Percentiles rank a stretch among this genome's conserved stretches.
phyloP scores from a whole-genome alignment of 2,329 filamentous ascomycete species.

The Cordyceps fumosorosea region DNA sequence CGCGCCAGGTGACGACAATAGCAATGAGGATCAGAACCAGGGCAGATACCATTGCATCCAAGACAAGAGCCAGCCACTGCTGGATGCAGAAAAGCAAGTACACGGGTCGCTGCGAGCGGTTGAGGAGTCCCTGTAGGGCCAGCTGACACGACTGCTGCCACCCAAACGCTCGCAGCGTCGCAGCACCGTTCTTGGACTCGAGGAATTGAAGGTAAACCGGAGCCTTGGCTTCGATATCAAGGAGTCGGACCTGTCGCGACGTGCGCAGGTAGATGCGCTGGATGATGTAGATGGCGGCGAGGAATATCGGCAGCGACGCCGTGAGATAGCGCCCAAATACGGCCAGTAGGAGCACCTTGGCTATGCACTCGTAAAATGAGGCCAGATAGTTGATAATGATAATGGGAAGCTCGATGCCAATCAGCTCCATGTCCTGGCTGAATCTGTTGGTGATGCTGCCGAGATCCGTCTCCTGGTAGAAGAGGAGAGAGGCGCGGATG shows the following conservation, averaged over 20 bases:
- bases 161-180: conserved; percentile 29
- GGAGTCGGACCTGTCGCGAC: conserved; percentile 24
- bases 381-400: conserved; percentile 15
- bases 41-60: conserved; percentile 38
- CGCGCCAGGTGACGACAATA: conserved; percentile 32
- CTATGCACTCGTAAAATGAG: not conserved
- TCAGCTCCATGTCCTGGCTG: conserved; percentile 33
- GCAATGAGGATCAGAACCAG: conserved; percentile 39
- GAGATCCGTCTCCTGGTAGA: conserved; percentile 29
- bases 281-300: conserved; percentile 32
- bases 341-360: not conserved
- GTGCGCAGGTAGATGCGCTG: conserved; percentile 26
- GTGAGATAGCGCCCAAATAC: conserved; percentile 14
- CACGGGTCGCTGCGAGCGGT: conserved; percentile 22
- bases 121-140: conserved; percentile 25
- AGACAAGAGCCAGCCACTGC: conserved; percentile 40
- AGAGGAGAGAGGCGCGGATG: conserved; percentile 23
- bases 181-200: conserved; percentile 20
- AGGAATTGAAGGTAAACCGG: conserved; percentile 23
- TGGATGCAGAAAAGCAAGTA: conserved; percentile 43
- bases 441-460: conserved; percentile 31
- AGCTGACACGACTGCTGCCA: conserved; percentile 19
- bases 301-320: conserved; percentile 23
- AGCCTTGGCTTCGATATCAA: conserved; percentile 26
- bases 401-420: conserved; percentile 30